Conservation (phyloP, 1,284 basidiomycete species). For the Malassezia caprae region DNA sequence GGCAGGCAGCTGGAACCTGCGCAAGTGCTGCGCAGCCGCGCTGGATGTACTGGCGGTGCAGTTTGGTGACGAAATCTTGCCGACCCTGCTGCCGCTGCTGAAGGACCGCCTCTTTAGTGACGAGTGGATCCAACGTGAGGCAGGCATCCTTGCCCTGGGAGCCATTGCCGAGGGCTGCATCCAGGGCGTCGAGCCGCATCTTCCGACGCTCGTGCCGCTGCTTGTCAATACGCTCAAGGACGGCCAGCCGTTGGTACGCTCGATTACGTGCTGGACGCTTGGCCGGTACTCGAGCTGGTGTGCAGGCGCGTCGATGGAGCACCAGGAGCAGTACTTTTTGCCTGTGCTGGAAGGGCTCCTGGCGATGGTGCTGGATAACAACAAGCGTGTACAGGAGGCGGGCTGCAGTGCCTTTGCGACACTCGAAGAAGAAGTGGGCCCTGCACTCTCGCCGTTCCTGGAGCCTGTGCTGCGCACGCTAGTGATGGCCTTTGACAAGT, state of each 20-base stretch:
- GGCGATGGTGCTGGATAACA: slow-evolving; percentile 94
- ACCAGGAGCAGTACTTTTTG: slow-evolving; percentile 80
- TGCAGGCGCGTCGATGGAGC: slow-evolving; percentile 65
- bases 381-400: slow-evolving; percentile 98
- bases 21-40: slow-evolving; percentile 95
- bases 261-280: slow-evolving; percentile 97
- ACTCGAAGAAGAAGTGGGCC: slow-evolving; percentile 90
- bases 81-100: slow-evolving; percentile 75
- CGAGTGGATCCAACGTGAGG: slow-evolving; percentile 91
- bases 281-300: slow-evolving; percentile 98
- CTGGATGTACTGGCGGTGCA: slow-evolving; percentile 91
- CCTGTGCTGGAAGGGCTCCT: slow-evolving; percentile 97
- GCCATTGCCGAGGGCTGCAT: slow-evolving; percentile 99
- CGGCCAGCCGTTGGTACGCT: slow-evolving; percentile 90
- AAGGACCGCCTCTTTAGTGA: slow-evolving; percentile 86
- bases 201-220: slow-evolving; percentile 83
- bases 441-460: slow-evolving; percentile 79
- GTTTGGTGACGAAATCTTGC: slow-evolving; percentile 74
- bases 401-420: slow-evolving; percentile 98
- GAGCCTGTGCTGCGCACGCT: slow-evolving; percentile 89
- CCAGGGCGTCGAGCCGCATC: slow-evolving; percentile 83
- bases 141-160: slow-evolving; percentile 87
- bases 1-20: slow-evolving; percentile 95
- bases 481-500: slow-evolving; percentile 91
- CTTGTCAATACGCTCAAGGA: slow-evolving; percentile 81